These are phyloP conservation scores for Clarireedia monteithiana DNA, from an alignment of 2,329 filamentous ascomycete species.

Conservation along the genomic window DNA sequence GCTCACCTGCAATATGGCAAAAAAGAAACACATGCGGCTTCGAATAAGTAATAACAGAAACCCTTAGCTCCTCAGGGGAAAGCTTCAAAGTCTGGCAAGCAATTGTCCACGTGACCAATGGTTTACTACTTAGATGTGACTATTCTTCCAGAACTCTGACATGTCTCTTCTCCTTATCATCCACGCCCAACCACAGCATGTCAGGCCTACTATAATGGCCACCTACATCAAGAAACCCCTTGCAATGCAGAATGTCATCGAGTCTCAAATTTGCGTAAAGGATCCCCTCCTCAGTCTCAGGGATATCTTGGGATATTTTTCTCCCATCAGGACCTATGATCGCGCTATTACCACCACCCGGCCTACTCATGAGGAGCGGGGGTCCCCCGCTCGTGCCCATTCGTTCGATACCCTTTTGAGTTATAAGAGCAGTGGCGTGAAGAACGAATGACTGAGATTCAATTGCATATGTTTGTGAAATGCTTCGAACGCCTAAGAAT, in stretches of 20 bases:
- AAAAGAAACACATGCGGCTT: too few relatives aligned
- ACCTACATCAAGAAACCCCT: slow-evolving; percentile 17
- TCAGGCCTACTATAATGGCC: slow-evolving; percentile 20
- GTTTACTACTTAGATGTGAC: not conserved
- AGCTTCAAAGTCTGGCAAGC: too few relatives aligned
- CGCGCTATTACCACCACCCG: slow-evolving; percentile 38
- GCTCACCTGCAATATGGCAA: too few relatives aligned
- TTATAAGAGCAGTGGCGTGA: slow-evolving; percentile 46
- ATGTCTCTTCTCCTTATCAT: slow-evolving; percentile 13
- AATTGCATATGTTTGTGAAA: slow-evolving; percentile 48
- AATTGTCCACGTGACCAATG: too few relatives aligned
- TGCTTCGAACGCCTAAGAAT: slow-evolving; percentile 33
- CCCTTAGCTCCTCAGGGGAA: too few relatives aligned
- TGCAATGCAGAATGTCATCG: slow-evolving; percentile 14
- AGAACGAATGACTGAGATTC: slow-evolving; percentile 49
- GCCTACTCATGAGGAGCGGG: slow-evolving; percentile 37
- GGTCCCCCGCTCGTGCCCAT: not conserved
- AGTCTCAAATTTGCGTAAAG: slow-evolving; percentile 35
- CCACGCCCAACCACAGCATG: slow-evolving; percentile 19
- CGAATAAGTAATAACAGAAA: too few relatives aligned
- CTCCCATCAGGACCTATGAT: slow-evolving; percentile 47
- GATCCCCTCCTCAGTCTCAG: slow-evolving; percentile 45
- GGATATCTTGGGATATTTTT: slow-evolving; percentile 32
- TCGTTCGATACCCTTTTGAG: slow-evolving; percentile 16
- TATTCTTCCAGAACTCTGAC: not conserved